Conservation (phyloP, 345 rosid genomes). For the Noccaea bulbosa region DNA sequence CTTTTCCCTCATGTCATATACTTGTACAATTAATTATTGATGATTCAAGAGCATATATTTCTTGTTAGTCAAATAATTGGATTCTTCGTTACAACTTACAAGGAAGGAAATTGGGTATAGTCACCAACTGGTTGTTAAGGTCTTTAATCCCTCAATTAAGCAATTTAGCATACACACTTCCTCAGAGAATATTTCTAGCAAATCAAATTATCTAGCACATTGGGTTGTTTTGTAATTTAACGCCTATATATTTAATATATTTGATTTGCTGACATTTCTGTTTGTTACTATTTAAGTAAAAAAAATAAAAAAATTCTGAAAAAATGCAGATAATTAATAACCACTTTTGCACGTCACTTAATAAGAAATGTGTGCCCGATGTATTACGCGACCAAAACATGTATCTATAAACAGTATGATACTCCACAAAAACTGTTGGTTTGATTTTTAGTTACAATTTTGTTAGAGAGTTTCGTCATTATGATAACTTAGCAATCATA, state of each 20-base stretch:
- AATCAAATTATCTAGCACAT: conserved; percentile 23
- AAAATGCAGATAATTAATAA: conserved; percentile 21
- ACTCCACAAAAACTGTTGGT: not conserved
- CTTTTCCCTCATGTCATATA: not conserved
- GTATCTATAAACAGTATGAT: conserved; percentile 18
- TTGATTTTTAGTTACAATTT: not conserved
- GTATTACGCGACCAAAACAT: conserved; percentile 19
- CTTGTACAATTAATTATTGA: not conserved
- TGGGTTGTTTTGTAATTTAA: conserved; percentile 7
- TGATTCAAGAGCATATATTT: conserved; percentile 3
- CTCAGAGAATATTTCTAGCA: conserved; percentile 32
- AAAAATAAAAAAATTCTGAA: not conserved
- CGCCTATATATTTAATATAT: conserved; percentile 1
- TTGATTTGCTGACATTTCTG: conserved; percentile 28
- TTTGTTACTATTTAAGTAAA: not conserved
- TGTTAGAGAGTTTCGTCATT: not conserved
- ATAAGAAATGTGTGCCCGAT: conserved; percentile 32
- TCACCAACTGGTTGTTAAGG: conserved; percentile 80
- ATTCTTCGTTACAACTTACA: conserved; percentile 32
- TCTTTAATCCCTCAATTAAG: conserved; percentile 60
- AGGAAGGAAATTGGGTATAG: conserved; percentile 32
- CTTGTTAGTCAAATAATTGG: conserved; percentile 20
- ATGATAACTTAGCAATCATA: conserved; percentile 10
- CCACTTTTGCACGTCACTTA: conserved; percentile 48
- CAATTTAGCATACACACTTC: conserved; percentile 48